Evolutionary conservation across 768 basidiomycete genomes (phyloP).

Genomic region (Lactifluus hygrophoroides): DNA sequence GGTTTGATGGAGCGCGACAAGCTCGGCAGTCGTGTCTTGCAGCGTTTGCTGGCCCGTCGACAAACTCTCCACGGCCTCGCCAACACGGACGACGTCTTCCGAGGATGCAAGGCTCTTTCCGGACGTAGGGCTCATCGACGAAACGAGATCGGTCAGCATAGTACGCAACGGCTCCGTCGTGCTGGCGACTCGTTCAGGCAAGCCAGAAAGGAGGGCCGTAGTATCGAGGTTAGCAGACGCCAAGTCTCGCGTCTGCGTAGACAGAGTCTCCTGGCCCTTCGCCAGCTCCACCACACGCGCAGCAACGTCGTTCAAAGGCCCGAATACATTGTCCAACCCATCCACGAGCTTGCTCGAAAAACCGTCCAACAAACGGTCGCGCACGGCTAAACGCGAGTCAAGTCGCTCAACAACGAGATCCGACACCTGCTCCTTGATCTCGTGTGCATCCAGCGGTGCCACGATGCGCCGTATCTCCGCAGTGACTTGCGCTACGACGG

Average conservation of each 20-base stretch:
- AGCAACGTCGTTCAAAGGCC: conserved; percentile 35
- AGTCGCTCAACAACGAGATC: conserved; percentile 82
- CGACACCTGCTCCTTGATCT: conserved; percentile 84
- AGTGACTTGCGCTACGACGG: conserved; percentile 50
- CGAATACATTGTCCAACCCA: conserved; percentile 37
- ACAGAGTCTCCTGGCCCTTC: conserved; percentile 35
- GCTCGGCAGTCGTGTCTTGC: conserved; percentile 39
- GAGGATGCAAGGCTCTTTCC: conserved; percentile 17
- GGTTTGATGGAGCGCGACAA: conserved; percentile 43
- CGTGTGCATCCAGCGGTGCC: conserved; percentile 72
- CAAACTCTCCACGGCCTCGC: conserved; percentile 41
- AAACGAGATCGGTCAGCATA: conserved; percentile 23
- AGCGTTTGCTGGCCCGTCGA: conserved; percentile 43
- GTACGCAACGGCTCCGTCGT: conserved; percentile 37
- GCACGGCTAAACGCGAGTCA: conserved; percentile 69
- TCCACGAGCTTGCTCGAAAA: conserved; percentile 50
- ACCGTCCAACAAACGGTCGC: conserved; percentile 59
- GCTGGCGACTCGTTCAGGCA: conserved; percentile 41
- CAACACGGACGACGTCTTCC: conserved; percentile 35
- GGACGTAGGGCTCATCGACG: conserved; percentile 15
- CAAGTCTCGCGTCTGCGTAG: conserved; percentile 32
- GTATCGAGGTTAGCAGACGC: conserved; percentile 35
- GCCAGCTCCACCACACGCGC: conserved; percentile 34
- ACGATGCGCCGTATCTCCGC: conserved; percentile 64
- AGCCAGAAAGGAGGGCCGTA: conserved; percentile 33